Conservation (phyloP, 2,329 filamentous ascomycete genomes). For the Dactylellina leptospora region DNA sequence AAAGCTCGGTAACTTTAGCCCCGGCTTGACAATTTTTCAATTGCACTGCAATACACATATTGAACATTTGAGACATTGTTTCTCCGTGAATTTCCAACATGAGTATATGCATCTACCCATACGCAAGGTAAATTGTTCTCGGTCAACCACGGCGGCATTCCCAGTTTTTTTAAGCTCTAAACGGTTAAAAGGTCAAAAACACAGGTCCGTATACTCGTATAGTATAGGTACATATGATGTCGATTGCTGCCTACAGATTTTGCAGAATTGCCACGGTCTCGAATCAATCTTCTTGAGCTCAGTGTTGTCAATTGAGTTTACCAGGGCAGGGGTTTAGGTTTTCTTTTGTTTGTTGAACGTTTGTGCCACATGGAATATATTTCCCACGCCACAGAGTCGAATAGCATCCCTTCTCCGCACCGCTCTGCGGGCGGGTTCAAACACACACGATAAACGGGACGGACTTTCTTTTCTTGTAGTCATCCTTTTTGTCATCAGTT, state of each 20-base stretch:
- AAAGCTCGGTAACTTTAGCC: constrained; percentile 35
- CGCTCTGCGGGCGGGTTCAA: neutral
- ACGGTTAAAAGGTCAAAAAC: constrained; percentile 15
- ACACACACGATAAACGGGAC: constrained; percentile 16
- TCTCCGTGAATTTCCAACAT: constrained; percentile 5
- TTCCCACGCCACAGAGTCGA: constrained; percentile 16
- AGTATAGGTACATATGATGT: neutral
- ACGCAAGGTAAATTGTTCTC: neutral
- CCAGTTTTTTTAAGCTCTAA: constrained; percentile 16
- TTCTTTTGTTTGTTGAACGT: constrained; percentile 27
- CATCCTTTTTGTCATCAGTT: constrained; percentile 29
- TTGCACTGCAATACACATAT: no score
- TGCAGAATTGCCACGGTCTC: constrained; percentile 8
- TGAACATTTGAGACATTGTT: constrained; percentile 35
- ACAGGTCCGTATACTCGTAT: neutral
- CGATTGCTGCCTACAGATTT: constrained; percentile 21
- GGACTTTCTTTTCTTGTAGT: constrained; percentile 28
- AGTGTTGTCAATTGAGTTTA: constrained; percentile 16
- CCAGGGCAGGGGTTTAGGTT: constrained; percentile 7
- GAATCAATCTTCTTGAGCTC: constrained; percentile 5
- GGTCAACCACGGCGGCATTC: constrained; percentile 2
- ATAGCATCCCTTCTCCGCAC: constrained; percentile 19
- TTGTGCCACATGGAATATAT: constrained; percentile 50
- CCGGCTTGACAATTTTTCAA: neutral
- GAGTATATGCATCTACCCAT: constrained; percentile 27